Base-by-base conservation (phyloP, 2,329 filamentous ascomycete genomes). In the Clathrospora elynae region DNA sequence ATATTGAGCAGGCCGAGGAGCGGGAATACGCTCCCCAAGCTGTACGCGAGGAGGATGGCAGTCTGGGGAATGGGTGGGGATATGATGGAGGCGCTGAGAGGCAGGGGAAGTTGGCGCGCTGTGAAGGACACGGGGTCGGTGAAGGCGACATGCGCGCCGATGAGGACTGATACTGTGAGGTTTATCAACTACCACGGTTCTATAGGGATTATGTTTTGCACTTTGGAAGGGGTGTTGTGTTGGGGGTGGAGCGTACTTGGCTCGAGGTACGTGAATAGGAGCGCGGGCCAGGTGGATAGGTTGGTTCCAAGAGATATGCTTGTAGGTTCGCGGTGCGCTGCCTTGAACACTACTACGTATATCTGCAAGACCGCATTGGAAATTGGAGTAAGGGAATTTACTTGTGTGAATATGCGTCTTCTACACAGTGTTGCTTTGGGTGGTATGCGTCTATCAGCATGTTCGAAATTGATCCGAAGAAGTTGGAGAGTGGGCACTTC, bases 201-300 rank as follows among this genome's bases (percentile, higher is more conserved):
- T n/a, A n/a, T n/a, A n/a, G n/a, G n/a, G n/a, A n/a, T n/a, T n/a
- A n/a, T n/a, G n/a, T n/a, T n/a, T n/a, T n/a, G n/a, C n/a, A n/a
- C n/a, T n/a, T n/a, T n/a, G n/a, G n/a, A n/a, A n/a, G n/a, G n/a
- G n/a, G n/a, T n/a, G n/a, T n/a, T n/a, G n/a, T n/a, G n/a, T n/a
- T 29, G 13, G 14, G 8, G 22, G 31, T 8, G 10, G 22, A 14
- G 40, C 59, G 53, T 55, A 62, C 61, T 20, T 5, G 61, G 57
- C 45, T 66, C 55, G 8, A 66, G 33, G 40, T 61, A 64, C 13
- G 55, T 55, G 45, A 62, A 61, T 9, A 66, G 34, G 1, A 66
- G 42, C 11, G 61, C 62, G 6, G 53, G 59, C 58, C 57, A 63
- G 36, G 49, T 28, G 7, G 59, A 58, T 6, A 66, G 41, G 7